A percentile compares a stretch with the other conserved stretches of the same genome.
These are phyloP conservation scores for Torrubiella hemipterigena DNA, from an alignment of 2,329 filamentous ascomycete species.

Conservation along the genomic window DNA sequence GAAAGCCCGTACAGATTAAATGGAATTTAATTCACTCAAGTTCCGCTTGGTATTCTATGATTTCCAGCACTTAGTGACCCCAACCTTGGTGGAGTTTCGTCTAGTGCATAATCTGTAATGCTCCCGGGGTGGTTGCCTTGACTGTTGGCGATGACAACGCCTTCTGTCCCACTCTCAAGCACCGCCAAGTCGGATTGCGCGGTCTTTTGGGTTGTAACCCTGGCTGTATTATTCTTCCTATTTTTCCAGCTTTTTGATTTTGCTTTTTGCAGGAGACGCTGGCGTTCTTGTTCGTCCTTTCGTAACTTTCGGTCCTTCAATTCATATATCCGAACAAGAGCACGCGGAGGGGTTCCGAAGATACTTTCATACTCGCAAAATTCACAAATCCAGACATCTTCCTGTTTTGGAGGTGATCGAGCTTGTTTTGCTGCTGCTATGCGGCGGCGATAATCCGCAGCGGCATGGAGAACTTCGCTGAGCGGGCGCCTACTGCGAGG, in stretches of 20 bases:
- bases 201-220: conserved; percentile 10
- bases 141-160: no score
- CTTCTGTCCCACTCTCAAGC: no score
- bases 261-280: conserved; percentile 76
- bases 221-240: conserved; percentile 64
- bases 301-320: conserved; percentile 82
- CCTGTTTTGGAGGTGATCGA: conserved; percentile 54
- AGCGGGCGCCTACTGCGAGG: no score
- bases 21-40: no score
- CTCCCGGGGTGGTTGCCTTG: no score
- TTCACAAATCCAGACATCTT: conserved; percentile 90
- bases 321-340: conserved; percentile 84
- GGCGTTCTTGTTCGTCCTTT: conserved; percentile 75
- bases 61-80: no score
- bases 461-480: no score
- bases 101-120: no score
- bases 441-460: conserved; percentile 66
- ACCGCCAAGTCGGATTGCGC: no score
- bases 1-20: no score
- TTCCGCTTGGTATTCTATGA: no score
- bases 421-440: conserved; percentile 67
- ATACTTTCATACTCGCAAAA: conserved; percentile 98
- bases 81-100: no score
- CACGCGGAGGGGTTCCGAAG: conserved; percentile 75
- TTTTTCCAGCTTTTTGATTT: conserved; percentile 87